Conservation (phyloP, 2,329 filamentous ascomycete species). For the Diaporthe destruens region DNA sequence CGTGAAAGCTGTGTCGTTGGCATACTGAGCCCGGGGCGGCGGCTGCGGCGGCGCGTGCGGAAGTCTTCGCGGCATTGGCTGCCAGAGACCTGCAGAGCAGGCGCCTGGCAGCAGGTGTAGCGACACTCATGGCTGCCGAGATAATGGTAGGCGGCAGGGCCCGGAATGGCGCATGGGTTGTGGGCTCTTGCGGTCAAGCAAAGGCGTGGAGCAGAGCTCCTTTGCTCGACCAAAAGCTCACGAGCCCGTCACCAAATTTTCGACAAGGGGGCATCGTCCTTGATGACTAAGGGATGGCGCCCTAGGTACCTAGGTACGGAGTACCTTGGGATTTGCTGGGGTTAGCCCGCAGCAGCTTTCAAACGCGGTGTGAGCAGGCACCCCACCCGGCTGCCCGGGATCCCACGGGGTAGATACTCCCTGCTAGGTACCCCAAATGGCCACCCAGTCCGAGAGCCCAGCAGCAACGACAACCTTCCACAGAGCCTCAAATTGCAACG, state of each 20-base stretch:
- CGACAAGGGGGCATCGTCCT: constrained; percentile 33
- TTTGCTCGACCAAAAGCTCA: constrained; percentile 39
- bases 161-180: constrained; percentile 37
- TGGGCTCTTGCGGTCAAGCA: constrained; percentile 17
- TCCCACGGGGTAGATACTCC: constrained; percentile 35
- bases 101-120: constrained; percentile 64
- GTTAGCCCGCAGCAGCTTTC: neutral
- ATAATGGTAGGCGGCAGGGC: constrained; percentile 33
- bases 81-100: constrained; percentile 64
- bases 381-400: too few species aligned
- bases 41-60: constrained; percentile 43
- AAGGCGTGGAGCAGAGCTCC: constrained; percentile 18
- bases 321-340: neutral
- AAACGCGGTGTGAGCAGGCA: too few species aligned
- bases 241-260: constrained; percentile 40
- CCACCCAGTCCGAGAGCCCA: too few species aligned
- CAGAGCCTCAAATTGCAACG: constrained; percentile 30
- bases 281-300: constrained; percentile 41
- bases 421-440: too few species aligned
- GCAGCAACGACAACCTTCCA: too few species aligned
- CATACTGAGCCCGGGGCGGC: constrained; percentile 44
- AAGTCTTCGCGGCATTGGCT: constrained; percentile 48
- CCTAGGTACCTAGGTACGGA: neutral
- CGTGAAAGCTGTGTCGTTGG: constrained; percentile 64
- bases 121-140: constrained; percentile 64